Evolutionary conservation across 73 alveolate species (phyloP), one percentile per base, ranked within the genome.

Genomic region (Tetrahymena borealis): DNA sequence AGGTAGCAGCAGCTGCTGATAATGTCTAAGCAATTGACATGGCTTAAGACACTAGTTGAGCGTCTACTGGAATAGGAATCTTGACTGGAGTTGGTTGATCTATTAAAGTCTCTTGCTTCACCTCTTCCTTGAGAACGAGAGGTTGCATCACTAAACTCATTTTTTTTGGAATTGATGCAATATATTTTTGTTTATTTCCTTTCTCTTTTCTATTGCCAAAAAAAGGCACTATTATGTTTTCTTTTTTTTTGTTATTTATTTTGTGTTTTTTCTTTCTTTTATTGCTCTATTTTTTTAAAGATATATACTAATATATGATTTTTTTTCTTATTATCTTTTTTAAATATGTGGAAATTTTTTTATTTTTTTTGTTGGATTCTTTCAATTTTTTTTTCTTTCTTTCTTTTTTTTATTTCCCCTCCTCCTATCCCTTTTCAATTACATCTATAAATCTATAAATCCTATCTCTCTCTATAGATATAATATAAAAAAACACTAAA

Each of bases 141-240:
- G 85, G 85, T 60, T 60, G 85, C 85, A 60, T 60, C 85, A 60
- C 85, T 60, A 60, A 60, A 60, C 85, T 60, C 85, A 60, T 60
- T 60, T 60, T n/a, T n/a, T 60, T 60, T 60, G 33, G 85, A 24
- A 60, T 60, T 60, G 85, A 60, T 60, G 85, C 85, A 60, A 60
- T 15, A 60, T 60, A 60, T n/a, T 15, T 60, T 18, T 60, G n/a
- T 60, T 60, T 32, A 60, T 60, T 60, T 60, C 85, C 85, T 60
- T 60, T 60, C 85, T 60, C 85, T 60, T 60, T 60, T 60, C 85
- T 60, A 60, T 60, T 60, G 85, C 85, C 85, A n/a, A 60, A 60
- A n/a, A n/a, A 60, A 60, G 85, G 85, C 85, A 18, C 85, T 20
- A 60, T 60, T 60, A 60, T 60, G 85, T 60, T 60, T 60, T 60